These are phyloP conservation scores for Acorus gramineus DNA, from an alignment of 106 monocot genomes.

Conservation along the genomic window DNA sequence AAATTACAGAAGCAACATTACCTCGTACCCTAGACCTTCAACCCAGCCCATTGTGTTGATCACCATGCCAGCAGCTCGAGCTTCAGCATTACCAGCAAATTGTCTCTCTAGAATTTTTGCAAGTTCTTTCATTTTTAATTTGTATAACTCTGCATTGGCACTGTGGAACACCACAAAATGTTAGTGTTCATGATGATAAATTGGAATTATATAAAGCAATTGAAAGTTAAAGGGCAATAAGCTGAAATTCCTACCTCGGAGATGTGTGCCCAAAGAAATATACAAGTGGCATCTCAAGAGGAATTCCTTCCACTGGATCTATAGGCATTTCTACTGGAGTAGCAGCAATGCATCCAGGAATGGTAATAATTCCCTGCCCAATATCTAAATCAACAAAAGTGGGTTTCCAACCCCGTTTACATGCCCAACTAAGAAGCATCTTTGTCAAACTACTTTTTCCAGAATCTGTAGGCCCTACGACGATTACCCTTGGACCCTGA, in stretches of 20 bases:
- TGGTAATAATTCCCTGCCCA: slow-evolving; percentile 92
- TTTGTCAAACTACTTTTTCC: slow-evolving; percentile 94
- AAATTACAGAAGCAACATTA: slow-evolving; percentile 8
- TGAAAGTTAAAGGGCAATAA: not conserved
- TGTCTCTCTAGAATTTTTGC: slow-evolving; percentile 80
- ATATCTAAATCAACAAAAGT: slow-evolving; percentile 98
- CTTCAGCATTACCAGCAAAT: slow-evolving; percentile 81
- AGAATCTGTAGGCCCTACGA: slow-evolving; percentile 98
- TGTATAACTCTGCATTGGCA: slow-evolving; percentile 82
- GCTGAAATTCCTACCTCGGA: slow-evolving; percentile 44
- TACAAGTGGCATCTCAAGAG: slow-evolving; percentile 90
- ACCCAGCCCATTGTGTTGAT: slow-evolving; percentile 99
- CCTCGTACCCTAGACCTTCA: slow-evolving; percentile 96
- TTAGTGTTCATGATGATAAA: not conserved
- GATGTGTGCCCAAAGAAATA: slow-evolving; percentile 87
- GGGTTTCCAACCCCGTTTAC: slow-evolving; percentile 91
- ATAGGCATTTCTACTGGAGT: slow-evolving; percentile 98
- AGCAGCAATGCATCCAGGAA: slow-evolving; percentile 92
- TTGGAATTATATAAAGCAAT: too few relatives aligned
- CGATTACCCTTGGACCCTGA: slow-evolving; percentile 96
- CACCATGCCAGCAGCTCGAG: slow-evolving; percentile 97
- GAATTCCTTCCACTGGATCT: slow-evolving; percentile 88
- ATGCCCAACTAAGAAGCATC: slow-evolving; percentile 98
- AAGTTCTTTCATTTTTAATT: slow-evolving; percentile 79
- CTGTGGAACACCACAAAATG: slow-evolving; percentile 25